These are phyloP conservation scores for Theileria orientalis DNA, from an alignment of 169 alveolate species.

Conservation along the genomic window DNA sequence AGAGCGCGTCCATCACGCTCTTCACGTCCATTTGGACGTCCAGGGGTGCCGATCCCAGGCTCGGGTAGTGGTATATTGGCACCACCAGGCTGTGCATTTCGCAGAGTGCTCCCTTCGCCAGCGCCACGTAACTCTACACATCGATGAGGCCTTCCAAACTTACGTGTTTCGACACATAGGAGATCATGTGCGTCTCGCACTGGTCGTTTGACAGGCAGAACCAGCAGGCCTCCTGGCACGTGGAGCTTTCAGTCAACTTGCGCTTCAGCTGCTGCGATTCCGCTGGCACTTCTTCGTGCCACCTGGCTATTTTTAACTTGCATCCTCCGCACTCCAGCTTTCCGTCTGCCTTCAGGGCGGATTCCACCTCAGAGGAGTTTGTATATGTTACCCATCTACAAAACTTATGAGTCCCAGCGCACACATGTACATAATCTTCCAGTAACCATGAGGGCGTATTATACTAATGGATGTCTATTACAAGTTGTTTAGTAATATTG, in stretches of 20 bases:
- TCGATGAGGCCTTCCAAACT: neutral
- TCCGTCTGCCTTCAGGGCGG: conserved; percentile 56
- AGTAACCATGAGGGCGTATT: too few species aligned
- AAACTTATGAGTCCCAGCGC: neutral
- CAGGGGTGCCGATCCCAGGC: conserved; percentile 34
- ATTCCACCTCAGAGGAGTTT: conserved; percentile 22
- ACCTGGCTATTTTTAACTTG: conserved; percentile 29
- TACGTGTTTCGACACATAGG: conserved; percentile 50
- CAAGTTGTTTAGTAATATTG: too few species aligned
- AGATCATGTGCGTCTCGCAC: conserved; percentile 60
- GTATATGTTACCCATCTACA: conserved; percentile 35
- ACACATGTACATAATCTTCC: too few species aligned
- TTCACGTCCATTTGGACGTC: conserved; percentile 47
- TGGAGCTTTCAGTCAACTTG: conserved; percentile 3
- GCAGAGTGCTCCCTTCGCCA: conserved; percentile 54
- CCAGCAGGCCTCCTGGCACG: conserved; percentile 51
- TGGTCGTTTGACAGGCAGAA: conserved; percentile 46
- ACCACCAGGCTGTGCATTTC: conserved; percentile 46
- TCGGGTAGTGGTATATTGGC: conserved; percentile 54
- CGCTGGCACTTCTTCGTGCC: conserved; percentile 38
- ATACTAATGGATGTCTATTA: too few species aligned
- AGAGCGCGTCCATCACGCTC: conserved; percentile 30
- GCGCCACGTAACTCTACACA: conserved; percentile 51
- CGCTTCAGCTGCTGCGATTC: conserved; percentile 1
- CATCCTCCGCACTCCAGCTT: conserved; percentile 68